phyloP scores from a whole-genome alignment of 148 eudicot genomes.

The Fallopia convolvulus region DNA sequence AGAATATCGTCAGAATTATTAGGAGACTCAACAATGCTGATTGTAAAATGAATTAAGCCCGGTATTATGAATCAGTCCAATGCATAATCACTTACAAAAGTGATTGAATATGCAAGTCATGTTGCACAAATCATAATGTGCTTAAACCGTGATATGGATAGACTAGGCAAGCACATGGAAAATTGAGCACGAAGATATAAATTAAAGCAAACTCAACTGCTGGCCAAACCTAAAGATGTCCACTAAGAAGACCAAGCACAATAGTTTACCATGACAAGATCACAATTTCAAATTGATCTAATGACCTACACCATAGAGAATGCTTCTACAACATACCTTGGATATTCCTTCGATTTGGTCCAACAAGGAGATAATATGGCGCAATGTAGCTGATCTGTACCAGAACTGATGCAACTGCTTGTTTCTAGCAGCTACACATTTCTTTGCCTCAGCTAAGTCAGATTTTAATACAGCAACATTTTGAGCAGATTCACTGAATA shows the following conservation, averaged over 20 bases:
- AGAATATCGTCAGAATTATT: neutral
- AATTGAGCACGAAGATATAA: neutral
- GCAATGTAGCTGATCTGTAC: constrained; percentile 94
- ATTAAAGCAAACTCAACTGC: neutral
- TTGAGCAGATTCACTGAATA: constrained; percentile 93
- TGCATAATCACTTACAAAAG: neutral
- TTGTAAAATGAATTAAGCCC: neutral
- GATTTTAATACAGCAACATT: constrained; percentile 64
- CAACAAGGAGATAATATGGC: constrained; percentile 86
- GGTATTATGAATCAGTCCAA: neutral
- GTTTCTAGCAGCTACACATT: constrained; percentile 77
- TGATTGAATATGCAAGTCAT: neutral
- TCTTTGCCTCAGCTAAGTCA: constrained; percentile 86
- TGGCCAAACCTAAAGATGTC: neutral
- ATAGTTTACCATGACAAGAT: constrained; percentile 3
- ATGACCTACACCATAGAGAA: neutral
- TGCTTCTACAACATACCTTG: constrained; percentile 39
- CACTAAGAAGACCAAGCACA: neutral
- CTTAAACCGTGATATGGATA: neutral
- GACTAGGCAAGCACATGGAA: neutral
- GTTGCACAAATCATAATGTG: neutral
- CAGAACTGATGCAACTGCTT: constrained; percentile 96
- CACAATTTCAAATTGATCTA: neutral
- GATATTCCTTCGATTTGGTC: constrained; percentile 96
- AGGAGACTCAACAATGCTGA: neutral